phyloP scores from a whole-genome alignment of 805 yeast genomes.

The Maudiozyma saulgeensis region DNA sequence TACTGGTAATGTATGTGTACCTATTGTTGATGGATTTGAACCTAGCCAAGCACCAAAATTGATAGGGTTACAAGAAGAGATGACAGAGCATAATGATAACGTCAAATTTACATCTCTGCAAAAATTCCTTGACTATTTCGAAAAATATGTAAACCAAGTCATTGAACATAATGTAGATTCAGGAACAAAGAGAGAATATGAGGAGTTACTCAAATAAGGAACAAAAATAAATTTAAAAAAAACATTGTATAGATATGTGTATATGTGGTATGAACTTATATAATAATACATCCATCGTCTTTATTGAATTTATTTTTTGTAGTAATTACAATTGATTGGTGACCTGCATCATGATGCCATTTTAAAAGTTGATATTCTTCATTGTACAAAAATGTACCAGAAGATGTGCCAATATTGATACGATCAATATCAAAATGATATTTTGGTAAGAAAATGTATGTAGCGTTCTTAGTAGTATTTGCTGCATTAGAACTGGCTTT shows the following conservation, averaged over 20 bases:
- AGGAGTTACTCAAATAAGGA: constrained; percentile 14
- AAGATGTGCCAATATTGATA: constrained; percentile 39
- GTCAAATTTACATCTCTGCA: constrained; percentile 56
- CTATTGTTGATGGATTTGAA: constrained; percentile 48
- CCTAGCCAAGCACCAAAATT: constrained; percentile 77
- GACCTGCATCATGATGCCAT: constrained; percentile 57
- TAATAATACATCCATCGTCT: neutral
- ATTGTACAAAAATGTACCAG: constrained; percentile 50
- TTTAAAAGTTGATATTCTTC: constrained; percentile 45
- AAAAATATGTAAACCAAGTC: constrained; percentile 48
- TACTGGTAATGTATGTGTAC: constrained; percentile 93
- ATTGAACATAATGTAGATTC: constrained; percentile 41
- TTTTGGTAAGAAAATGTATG: constrained; percentile 59
- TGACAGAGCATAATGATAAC: constrained; percentile 40
- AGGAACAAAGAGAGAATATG: constrained; percentile 34
- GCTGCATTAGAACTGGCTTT: constrained; percentile 14
- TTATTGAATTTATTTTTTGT: neutral
- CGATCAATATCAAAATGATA: constrained; percentile 55
- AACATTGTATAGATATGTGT: neutral
- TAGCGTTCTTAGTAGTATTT: constrained; percentile 31
- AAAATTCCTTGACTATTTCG: constrained; percentile 61
- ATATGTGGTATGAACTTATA: neutral
- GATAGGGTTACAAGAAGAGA: constrained; percentile 51
- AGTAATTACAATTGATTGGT: constrained; percentile 27
- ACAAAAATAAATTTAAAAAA: neutral